Evolutionary conservation across 345 rosid genomes (phyloP).

Genomic region (Draba incana): DNA sequence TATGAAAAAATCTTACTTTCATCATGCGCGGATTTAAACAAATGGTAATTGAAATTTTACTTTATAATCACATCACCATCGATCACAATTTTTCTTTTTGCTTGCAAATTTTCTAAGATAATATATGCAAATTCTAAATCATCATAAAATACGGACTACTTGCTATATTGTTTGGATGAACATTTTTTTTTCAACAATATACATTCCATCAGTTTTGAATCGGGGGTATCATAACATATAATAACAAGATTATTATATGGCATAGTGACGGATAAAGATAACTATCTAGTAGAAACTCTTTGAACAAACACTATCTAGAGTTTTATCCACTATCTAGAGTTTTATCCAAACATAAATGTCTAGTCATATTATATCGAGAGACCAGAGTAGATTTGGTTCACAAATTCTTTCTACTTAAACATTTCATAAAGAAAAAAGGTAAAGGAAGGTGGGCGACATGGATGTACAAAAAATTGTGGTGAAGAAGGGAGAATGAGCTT

Average conservation of each 20-base stretch:
- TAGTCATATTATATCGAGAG: background rate
- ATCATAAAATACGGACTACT: background rate
- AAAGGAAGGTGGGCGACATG: conserved; percentile 33
- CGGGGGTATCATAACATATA: no score
- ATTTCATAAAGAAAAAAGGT: conserved; percentile 7
- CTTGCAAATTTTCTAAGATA: background rate
- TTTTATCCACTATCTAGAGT: background rate
- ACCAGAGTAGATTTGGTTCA: conserved; percentile 4
- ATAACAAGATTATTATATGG: no score
- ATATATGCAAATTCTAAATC: background rate
- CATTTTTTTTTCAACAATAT: no score
- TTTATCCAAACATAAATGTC: background rate
- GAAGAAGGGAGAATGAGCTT: conserved; percentile 12
- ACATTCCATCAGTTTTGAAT: no score
- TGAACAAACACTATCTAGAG: background rate
- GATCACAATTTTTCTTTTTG: background rate
- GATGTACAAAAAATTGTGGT: conserved; percentile 30
- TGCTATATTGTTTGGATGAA: background rate
- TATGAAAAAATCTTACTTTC: background rate
- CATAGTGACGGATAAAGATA: background rate
- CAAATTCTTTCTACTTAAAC: background rate
- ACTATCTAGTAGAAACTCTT: background rate
- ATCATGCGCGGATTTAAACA: background rate
- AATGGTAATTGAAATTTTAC: background rate
- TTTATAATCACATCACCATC: background rate